phyloP scores from a whole-genome alignment of 495 filamentous ascomycete species.

The Penicillium odoratum region DNA sequence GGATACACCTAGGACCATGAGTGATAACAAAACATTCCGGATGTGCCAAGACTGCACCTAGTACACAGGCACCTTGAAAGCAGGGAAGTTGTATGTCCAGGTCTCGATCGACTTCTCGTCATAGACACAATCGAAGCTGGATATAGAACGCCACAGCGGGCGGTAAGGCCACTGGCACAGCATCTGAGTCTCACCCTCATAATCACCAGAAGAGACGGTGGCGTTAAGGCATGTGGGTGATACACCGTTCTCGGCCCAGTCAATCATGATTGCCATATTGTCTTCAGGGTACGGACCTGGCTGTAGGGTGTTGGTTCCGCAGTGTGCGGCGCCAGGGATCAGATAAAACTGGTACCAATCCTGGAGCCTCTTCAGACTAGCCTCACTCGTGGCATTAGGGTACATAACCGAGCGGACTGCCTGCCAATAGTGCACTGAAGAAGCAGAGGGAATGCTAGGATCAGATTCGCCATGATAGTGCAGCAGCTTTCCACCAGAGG shows the following conservation, averaged over 20 bases:
- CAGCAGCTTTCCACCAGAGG: slow-evolving; percentile 24
- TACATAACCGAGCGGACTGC: slow-evolving; percentile 53
- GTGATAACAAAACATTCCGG: too few relatives aligned
- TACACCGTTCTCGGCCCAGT: slow-evolving; percentile 54
- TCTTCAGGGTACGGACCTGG: slow-evolving; percentile 44
- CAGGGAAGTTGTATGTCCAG: slow-evolving; percentile 38
- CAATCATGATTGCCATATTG: slow-evolving; percentile 46
- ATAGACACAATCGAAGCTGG: slow-evolving; percentile 41
- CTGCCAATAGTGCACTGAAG: slow-evolving; percentile 53
- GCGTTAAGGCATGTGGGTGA: slow-evolving; percentile 43
- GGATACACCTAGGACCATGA: too few relatives aligned
- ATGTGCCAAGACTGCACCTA: slow-evolving; percentile 4
- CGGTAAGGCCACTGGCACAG: slow-evolving; percentile 53
- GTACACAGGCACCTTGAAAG: slow-evolving; percentile 32
- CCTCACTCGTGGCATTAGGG: slow-evolving; percentile 28
- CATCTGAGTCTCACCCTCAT: slow-evolving; percentile 41
- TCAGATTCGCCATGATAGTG: slow-evolving; percentile 57
- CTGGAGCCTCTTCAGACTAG: slow-evolving; percentile 35
- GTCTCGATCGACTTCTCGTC: slow-evolving; percentile 41
- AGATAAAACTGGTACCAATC: slow-evolving; percentile 55
- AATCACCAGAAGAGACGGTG: slow-evolving; percentile 33
- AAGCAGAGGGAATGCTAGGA: slow-evolving; percentile 45
- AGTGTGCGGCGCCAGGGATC: slow-evolving; percentile 49
- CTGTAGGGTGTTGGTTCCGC: neutral
- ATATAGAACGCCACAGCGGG: slow-evolving; percentile 41